Percentiles rank a stretch among this genome's conserved stretches.
phyloP scores from a whole-genome alignment of 257 asterid genomes.

The Fraxinus excelsior region DNA sequence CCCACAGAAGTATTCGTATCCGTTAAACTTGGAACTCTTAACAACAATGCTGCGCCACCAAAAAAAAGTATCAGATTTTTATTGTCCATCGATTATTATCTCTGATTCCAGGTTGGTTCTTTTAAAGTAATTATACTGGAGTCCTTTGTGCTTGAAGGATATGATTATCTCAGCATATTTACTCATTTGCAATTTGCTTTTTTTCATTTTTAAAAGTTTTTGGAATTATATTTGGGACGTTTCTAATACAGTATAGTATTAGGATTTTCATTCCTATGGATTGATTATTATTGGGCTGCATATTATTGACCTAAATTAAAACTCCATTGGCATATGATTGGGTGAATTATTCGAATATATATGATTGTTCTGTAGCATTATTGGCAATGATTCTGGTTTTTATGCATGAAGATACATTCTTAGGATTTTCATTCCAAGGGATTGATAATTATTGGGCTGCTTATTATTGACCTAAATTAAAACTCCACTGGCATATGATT shows the following conservation, averaged over 20 bases:
- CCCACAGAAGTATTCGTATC: no score
- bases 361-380: neutral
- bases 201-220: neutral
- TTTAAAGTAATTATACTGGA: neutral
- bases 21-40: no score
- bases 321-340: neutral
- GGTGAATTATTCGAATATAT: no score
- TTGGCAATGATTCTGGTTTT: neutral
- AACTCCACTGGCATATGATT: neutral
- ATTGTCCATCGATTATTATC: neutral
- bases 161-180: neutral
- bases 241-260: neutral
- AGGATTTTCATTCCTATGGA: constrained; percentile 13
- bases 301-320: neutral
- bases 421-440: constrained; percentile 12
- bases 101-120: constrained; percentile 27
- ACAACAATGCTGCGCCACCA: no score
- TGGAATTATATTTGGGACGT: neutral
- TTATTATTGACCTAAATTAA: neutral
- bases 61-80: neutral
- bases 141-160: neutral
- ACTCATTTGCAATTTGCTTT: neutral
- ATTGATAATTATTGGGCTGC: constrained; percentile 8
- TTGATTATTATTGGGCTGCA: constrained; percentile 12
- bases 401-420: neutral